phyloP scores from a whole-genome alignment of 1,139 yeast species.

The Blastobotrys petasosporus region DNA sequence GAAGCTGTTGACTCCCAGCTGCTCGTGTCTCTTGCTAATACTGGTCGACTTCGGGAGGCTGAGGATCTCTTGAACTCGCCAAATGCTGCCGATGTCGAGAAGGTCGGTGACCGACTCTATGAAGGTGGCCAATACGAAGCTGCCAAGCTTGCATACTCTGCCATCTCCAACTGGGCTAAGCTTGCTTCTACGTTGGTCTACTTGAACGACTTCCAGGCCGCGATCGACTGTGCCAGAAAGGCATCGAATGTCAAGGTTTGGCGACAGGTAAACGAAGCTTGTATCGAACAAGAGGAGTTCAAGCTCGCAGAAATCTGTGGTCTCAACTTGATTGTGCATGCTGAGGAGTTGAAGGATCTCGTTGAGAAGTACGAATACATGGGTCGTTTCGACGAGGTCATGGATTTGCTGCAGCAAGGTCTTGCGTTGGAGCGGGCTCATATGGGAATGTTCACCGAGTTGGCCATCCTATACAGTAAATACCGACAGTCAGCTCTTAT shows the following conservation, averaged over 20 bases:
- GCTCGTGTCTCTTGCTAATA: constrained; percentile 77
- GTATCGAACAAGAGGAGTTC: constrained; percentile 92
- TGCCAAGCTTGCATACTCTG: constrained; percentile 80
- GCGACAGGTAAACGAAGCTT: constrained; percentile 96
- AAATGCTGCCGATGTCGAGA: constrained; percentile 88
- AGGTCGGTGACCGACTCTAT: constrained; percentile 86
- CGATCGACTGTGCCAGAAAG: constrained; percentile 98
- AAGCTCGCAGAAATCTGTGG: constrained; percentile 98
- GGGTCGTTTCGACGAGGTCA: constrained; percentile 89
- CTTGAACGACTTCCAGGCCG: constrained; percentile 87
- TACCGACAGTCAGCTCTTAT: constrained; percentile 86
- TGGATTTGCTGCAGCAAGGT: constrained; percentile 91
- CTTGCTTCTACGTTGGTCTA: constrained; percentile 92
- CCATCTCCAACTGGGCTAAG: constrained; percentile 89
- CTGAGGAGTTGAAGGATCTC: constrained; percentile 90
- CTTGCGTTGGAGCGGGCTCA: constrained; percentile 96
- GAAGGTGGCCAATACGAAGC: constrained; percentile 82
- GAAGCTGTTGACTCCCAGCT: constrained; percentile 90
- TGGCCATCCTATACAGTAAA: constrained; percentile 85
- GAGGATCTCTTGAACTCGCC: constrained; percentile 79
- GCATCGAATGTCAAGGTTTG: constrained; percentile 92
- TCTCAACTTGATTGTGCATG: constrained; percentile 90
- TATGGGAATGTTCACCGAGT: constrained; percentile 99
- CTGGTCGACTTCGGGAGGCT: constrained; percentile 71
- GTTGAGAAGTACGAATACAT: constrained; percentile 81